Conservation (phyloP, 257 asterid genomes). For the Solanum paucissectum region DNA sequence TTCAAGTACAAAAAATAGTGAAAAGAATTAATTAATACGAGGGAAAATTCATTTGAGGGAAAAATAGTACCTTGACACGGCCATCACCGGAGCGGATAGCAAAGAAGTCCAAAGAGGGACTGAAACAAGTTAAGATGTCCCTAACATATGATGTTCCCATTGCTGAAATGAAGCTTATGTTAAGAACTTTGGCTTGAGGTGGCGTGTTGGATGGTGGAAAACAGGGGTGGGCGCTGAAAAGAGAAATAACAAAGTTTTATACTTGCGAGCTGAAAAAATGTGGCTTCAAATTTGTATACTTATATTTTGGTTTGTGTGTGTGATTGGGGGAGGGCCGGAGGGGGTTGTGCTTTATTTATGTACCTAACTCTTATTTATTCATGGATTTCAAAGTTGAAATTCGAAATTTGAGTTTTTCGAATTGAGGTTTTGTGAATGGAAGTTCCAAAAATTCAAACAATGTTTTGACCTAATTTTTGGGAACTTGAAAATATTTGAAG, state of each 20-base stretch:
- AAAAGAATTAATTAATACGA: background rate
- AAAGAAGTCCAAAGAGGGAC: slow-evolving; percentile 57
- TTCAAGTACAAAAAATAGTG: background rate
- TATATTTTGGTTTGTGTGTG: background rate
- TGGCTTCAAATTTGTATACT: background rate
- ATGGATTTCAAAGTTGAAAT: no score
- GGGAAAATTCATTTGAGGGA: background rate
- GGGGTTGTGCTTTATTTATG: background rate
- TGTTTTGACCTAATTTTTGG: no score
- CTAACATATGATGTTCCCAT: slow-evolving; percentile 54
- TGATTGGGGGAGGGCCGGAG: background rate
- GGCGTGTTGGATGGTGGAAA: background rate
- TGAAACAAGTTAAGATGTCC: slow-evolving; percentile 58
- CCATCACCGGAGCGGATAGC: slow-evolving; percentile 66
- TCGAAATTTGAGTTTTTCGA: no score
- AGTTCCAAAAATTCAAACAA: background rate
- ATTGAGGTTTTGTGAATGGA: no score
- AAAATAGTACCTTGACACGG: slow-evolving; percentile 46
- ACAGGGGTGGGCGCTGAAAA: background rate
- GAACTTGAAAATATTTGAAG: no score
- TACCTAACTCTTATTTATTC: background rate
- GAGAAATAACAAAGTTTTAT: no score
- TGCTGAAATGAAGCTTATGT: background rate
- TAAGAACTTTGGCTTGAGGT: background rate
- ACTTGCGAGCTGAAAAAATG: background rate